Percentiles rank a stretch among this genome's conserved stretches.
These are phyloP conservation scores for Nicotiana otophora DNA, from an alignment of 257 asterid genomes.

Conservation along the genomic window DNA sequence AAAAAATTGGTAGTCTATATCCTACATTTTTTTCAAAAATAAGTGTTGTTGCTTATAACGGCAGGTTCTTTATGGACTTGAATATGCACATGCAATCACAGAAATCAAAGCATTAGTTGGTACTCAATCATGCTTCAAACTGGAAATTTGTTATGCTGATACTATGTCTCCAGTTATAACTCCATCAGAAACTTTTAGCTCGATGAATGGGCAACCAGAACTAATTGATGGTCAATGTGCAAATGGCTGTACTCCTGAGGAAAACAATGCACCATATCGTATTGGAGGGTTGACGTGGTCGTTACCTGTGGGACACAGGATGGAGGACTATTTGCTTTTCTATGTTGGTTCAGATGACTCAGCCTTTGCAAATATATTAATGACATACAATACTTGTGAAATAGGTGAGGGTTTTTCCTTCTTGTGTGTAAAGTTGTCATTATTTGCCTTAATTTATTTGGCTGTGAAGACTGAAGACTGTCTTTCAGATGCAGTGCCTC, in stretches of 20 bases:
- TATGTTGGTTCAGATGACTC: slow-evolving; percentile 78
- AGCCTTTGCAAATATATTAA: slow-evolving; percentile 66
- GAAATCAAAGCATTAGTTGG: slow-evolving; percentile 39
- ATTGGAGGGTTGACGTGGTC: slow-evolving; percentile 85
- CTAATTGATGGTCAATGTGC: slow-evolving; percentile 18
- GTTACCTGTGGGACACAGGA: slow-evolving; percentile 53
- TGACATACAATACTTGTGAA: slow-evolving; percentile 76
- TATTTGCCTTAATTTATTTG: not conserved
- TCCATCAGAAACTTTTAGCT: slow-evolving; percentile 34
- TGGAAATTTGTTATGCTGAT: slow-evolving; percentile 50
- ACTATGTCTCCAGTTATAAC: slow-evolving; percentile 44
- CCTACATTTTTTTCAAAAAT: not conserved
- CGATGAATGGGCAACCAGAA: slow-evolving; percentile 22
- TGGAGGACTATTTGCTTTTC: slow-evolving; percentile 71
- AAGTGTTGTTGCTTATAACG: not conserved
- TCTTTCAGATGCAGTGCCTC: not conserved
- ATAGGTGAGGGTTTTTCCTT: slow-evolving; percentile 45
- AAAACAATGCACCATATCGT: slow-evolving; percentile 26
- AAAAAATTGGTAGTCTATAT: not conserved
- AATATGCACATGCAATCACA: slow-evolving; percentile 72
- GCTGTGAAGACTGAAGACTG: not conserved
- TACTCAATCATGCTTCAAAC: slow-evolving; percentile 20
- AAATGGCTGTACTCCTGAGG: slow-evolving; percentile 27
- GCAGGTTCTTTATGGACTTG: slow-evolving; percentile 91
- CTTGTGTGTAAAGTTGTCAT: not conserved